phyloP scores from a whole-genome alignment of 352 stramenopile genomes.

The Phytophthora chlamydospora region DNA sequence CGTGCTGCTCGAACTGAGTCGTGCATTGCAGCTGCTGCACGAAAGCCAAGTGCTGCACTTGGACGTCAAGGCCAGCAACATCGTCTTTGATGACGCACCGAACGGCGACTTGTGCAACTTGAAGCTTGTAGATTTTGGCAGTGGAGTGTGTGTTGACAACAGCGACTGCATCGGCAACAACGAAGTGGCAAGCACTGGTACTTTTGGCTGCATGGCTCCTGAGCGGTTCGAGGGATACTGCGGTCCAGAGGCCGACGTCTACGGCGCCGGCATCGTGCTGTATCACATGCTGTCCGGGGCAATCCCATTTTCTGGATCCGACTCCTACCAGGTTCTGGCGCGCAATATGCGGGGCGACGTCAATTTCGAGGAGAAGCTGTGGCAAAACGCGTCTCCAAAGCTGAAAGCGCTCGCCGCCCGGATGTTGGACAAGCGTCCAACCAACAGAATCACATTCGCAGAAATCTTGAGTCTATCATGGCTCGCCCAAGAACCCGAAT shows the following conservation, averaged over 20 bases:
- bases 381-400: constrained; percentile 40
- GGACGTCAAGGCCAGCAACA: constrained; percentile 71
- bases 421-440: constrained; percentile 63
- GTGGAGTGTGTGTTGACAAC: constrained; percentile 32
- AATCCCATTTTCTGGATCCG: constrained; percentile 48
- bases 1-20: constrained; percentile 54
- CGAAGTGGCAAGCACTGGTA: constrained; percentile 36
- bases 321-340: constrained; percentile 60
- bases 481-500: constrained; percentile 46
- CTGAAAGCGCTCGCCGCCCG: constrained; percentile 44
- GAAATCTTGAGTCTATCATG: constrained; percentile 64
- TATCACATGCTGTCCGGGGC: constrained; percentile 66
- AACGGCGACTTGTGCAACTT: constrained; percentile 48
- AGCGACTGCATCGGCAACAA: not conserved
- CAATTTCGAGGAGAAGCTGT: constrained; percentile 45
- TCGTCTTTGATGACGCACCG: constrained; percentile 59
- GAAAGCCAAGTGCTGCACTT: constrained; percentile 61
- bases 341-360: constrained; percentile 71
- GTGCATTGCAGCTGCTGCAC: constrained; percentile 56
- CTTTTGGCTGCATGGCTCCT: constrained; percentile 71
- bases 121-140: constrained; percentile 78
- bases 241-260: constrained; percentile 63
- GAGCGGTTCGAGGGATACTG: constrained; percentile 61
- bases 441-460: constrained; percentile 49
- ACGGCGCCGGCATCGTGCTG: constrained; percentile 63